Conservation (phyloP, 306 rosid genomes). For the Lagenaria siceraria region DNA sequence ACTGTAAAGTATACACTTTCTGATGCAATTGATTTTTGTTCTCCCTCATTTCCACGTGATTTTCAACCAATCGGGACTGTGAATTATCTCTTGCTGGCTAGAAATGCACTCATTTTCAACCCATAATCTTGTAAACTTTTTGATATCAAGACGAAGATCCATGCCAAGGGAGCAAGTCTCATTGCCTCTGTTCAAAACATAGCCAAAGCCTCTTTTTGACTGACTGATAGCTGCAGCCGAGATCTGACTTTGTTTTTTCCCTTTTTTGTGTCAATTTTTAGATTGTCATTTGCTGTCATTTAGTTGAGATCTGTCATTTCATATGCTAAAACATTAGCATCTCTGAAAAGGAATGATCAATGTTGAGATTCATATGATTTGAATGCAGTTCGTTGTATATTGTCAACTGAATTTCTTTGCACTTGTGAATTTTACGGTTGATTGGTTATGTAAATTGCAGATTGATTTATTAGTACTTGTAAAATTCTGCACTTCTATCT, state of each 20-base stretch:
- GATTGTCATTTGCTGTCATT: background rate
- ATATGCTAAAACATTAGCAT: background rate
- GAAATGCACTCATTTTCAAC: background rate
- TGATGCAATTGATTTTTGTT: background rate
- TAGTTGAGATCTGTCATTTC: background rate
- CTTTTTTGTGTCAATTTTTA: background rate
- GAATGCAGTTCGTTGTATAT: background rate
- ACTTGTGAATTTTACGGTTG: background rate
- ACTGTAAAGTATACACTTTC: background rate
- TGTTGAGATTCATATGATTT: background rate
- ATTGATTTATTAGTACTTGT: background rate
- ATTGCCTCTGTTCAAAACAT: background rate
- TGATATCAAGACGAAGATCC: background rate
- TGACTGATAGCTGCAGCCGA: background rate
- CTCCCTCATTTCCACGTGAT: background rate
- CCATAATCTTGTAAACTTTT: background rate
- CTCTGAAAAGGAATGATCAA: background rate
- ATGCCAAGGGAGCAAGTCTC: background rate
- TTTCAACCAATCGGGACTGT: background rate
- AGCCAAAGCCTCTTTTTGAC: background rate
- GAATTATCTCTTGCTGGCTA: background rate
- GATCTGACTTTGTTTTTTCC: background rate
- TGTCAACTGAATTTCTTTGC: background rate
- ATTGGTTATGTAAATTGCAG: background rate
- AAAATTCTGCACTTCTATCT: background rate